Evolutionary conservation across 768 basidiomycete genomes (phyloP).

Genomic region (Calocybe gangraenosa): DNA sequence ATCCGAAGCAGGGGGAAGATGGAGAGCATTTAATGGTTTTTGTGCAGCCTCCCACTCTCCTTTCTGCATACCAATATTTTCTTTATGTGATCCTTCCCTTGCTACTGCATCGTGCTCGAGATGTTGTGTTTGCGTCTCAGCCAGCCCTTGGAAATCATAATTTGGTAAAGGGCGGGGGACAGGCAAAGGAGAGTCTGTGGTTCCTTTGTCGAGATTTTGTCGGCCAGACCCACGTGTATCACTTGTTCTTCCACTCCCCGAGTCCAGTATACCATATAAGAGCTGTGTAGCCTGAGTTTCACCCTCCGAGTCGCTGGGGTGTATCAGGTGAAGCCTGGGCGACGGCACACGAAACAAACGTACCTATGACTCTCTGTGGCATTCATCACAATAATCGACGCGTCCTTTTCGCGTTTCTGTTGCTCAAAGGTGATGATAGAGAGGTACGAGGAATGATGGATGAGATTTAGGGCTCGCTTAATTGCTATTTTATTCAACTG

Average conservation of each 20-base stretch:
- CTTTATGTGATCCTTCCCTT: slow-evolving; percentile 49
- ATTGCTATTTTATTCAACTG: slow-evolving; percentile 1
- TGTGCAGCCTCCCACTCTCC: neutral
- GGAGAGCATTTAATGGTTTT: slow-evolving; percentile 16
- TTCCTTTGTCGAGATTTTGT: slow-evolving; percentile 25
- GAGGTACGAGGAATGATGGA: neutral
- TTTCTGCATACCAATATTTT: slow-evolving; percentile 32
- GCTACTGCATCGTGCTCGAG: slow-evolving; percentile 27
- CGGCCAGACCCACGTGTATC: slow-evolving; percentile 19
- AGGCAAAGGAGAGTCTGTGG: slow-evolving; percentile 35
- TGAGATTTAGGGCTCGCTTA: neutral
- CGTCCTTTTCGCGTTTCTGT: slow-evolving; percentile 10
- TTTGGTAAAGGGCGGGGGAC: slow-evolving; percentile 33
- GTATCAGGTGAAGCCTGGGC: slow-evolving; percentile 3
- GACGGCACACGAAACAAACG: slow-evolving; percentile 18
- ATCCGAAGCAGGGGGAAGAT: slow-evolving; percentile 15
- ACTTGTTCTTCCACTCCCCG: slow-evolving; percentile 16
- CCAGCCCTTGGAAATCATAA: slow-evolving; percentile 59
- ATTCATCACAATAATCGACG: slow-evolving; percentile 28
- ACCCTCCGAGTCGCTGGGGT: slow-evolving; percentile 32
- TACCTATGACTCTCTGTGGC: slow-evolving; percentile 30
- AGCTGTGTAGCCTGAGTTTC: slow-evolving; percentile 57
- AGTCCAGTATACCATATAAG: slow-evolving; percentile 40
- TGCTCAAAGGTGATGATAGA: neutral
- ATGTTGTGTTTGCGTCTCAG: slow-evolving; percentile 49